Evolutionary conservation across 2,329 filamentous ascomycete genomes (phyloP).

Genomic region (Penicillium psychrosexuale): DNA sequence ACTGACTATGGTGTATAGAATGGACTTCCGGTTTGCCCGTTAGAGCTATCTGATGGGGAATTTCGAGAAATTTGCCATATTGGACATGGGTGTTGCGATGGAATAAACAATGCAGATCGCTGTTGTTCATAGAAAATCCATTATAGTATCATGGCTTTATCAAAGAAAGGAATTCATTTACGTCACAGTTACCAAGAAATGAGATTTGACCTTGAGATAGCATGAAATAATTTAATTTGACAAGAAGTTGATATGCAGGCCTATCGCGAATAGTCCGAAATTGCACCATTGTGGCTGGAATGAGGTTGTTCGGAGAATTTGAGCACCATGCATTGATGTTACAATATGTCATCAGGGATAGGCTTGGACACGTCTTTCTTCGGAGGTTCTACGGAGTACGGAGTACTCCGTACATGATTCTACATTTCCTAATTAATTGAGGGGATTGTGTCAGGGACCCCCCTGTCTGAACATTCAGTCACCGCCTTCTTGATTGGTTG

Average conservation of each 20-base stretch:
- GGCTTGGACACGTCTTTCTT: not conserved
- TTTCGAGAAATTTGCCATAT: not conserved
- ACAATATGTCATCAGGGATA: not conserved
- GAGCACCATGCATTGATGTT: not conserved
- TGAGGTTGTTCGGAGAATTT: not conserved
- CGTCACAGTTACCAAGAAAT: not conserved
- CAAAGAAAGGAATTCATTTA: not conserved
- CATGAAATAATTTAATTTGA: not conserved
- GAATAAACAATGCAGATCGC: not conserved
- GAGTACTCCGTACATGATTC: too few species aligned
- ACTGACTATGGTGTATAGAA: constrained; percentile 24
- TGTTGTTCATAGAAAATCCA: not conserved
- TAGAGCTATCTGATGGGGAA: not conserved
- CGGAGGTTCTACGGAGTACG: not conserved
- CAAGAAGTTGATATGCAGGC: not conserved
- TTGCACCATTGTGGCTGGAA: not conserved
- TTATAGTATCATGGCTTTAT: not conserved
- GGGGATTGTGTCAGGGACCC: too few species aligned
- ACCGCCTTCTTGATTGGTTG: too few species aligned
- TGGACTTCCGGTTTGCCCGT: constrained; percentile 29
- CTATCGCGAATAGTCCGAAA: not conserved
- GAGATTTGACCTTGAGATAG: not conserved
- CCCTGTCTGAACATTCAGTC: too few species aligned
- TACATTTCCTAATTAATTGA: too few species aligned
- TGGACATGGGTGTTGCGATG: not conserved